These are phyloP conservation scores for Penicillium crustosum DNA, from an alignment of 2,329 filamentous ascomycete genomes.

Conservation along the genomic window DNA sequence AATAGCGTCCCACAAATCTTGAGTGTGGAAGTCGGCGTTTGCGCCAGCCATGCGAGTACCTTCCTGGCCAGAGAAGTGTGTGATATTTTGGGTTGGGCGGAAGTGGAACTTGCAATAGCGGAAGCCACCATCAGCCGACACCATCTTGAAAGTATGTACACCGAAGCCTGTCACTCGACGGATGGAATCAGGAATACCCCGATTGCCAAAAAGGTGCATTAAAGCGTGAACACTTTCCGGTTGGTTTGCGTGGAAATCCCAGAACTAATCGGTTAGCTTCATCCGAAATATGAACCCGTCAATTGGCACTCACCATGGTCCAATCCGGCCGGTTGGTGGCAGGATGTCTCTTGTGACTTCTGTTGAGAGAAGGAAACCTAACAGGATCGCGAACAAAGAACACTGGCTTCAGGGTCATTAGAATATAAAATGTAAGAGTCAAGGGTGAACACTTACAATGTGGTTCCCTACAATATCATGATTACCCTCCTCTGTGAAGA, in stretches of 20 bases:
- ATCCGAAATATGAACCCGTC: not conserved
- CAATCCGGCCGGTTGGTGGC: conserved; percentile 64
- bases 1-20: conserved; percentile 63
- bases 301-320: conserved; percentile 46
- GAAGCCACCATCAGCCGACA: conserved; percentile 49
- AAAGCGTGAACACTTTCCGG: conserved; percentile 61
- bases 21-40: conserved; percentile 59
- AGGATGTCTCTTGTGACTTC: conserved; percentile 67
- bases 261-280: conserved; percentile 47
- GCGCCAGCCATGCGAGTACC: conserved; percentile 52
- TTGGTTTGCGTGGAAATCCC: conserved; percentile 58
- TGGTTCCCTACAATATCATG: conserved; percentile 29
- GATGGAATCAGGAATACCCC: conserved; percentile 49
- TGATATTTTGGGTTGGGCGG: conserved; percentile 56
- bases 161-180: conserved; percentile 56
- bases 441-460: conserved; percentile 11
- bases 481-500: conserved; percentile 55
- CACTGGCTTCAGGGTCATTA: conserved; percentile 32
- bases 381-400: conserved; percentile 49
- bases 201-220: conserved; percentile 62
- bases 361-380: conserved; percentile 45
- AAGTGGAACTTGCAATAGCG: conserved; percentile 63
- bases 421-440: not conserved
- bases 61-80: conserved; percentile 55
- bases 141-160: conserved; percentile 36